Evolutionary conservation across 164 flowering plant species (phyloP), one percentile per base, ranked within the genome.

Genomic region (Kingdonia uniflora): DNA sequence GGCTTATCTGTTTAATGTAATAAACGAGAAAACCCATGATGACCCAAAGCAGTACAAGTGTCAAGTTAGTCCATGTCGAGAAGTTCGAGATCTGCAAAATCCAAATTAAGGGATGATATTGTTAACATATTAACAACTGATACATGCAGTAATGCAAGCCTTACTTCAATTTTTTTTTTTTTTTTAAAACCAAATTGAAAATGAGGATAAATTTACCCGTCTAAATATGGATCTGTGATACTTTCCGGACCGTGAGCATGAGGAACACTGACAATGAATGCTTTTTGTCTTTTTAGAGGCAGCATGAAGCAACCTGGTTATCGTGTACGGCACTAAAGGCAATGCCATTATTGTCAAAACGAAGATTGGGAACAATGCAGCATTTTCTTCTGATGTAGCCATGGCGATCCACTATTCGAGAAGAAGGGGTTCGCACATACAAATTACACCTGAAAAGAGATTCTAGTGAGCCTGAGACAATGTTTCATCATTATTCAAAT

Each of bases 291-390:
- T 84, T 55, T 78, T 82, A 10, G 89, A 71, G 21, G 74, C 84
- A 50, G 89, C 91, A 51, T 71, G 85, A 35, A 74, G 78, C 46
- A 92, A 63, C 68, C 72, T 88, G 51, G 66, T 46, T 40, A 92
- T 76, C n/a, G 97, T 88, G 61, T 88, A 92, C 57, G 97, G 99
- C 60, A 92, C 95, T 25, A 92, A 65, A 49, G 94, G 87, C 65
- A 88, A 62, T 16, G 97, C 97, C 84, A 92, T 84, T 65, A 86
- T 80, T 0, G 99, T 82, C 72, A 92, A 75, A 29, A 92, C 77
- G 55, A 92, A 92, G 43, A 92, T 88, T 26, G 97, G 97, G 58
- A 92, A 92, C 29, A 92, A 67, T 2, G 91, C 69, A 60, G 80
- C 82, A 58, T 72, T 88, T 66, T 92, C 99, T 55, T 82, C 95